Conservation (phyloP, 352 stramenopile genomes). For the Globisporangium orthogonon region DNA sequence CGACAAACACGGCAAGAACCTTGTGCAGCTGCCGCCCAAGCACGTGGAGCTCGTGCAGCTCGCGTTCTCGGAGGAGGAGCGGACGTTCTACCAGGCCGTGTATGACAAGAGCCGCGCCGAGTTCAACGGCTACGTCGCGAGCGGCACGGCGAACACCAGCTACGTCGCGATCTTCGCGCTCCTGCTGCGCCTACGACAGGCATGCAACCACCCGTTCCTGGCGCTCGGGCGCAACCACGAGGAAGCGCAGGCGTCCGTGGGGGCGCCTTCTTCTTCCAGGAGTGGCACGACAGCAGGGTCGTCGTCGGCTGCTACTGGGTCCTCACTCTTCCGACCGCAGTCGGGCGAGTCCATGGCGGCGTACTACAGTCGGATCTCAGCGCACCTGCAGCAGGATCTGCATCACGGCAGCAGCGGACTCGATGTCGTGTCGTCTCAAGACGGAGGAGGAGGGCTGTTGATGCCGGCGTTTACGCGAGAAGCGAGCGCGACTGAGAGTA, state of each 20-base stretch:
- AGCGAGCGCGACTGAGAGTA: background rate
- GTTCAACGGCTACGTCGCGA: constrained; percentile 86
- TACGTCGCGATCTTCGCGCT: constrained; percentile 89
- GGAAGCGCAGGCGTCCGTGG: constrained; percentile 18
- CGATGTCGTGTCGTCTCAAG: background rate
- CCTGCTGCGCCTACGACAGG: constrained; percentile 82
- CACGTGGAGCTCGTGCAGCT: constrained; percentile 60
- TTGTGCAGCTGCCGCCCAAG: constrained; percentile 73
- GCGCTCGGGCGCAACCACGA: constrained; percentile 65
- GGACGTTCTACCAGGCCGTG: constrained; percentile 83
- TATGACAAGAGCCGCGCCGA: constrained; percentile 80
- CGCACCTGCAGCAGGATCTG: constrained; percentile 43
- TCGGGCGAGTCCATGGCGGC: constrained; percentile 41
- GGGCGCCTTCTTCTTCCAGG: background rate
- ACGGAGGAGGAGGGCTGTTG: background rate
- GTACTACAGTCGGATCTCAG: constrained; percentile 59
- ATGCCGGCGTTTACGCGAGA: background rate
- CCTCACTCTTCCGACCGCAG: constrained; percentile 37
- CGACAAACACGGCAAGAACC: constrained; percentile 47
- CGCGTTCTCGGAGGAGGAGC: constrained; percentile 68
- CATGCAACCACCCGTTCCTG: constrained; percentile 87
- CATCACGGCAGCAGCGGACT: constrained; percentile 11
- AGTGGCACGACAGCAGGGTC: constrained; percentile 6
- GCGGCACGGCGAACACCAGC: constrained; percentile 60
- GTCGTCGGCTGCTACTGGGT: constrained; percentile 3